These are phyloP conservation scores for Pyracantha coccinea DNA, from an alignment of 331 rosid genomes.

Conservation along the genomic window DNA sequence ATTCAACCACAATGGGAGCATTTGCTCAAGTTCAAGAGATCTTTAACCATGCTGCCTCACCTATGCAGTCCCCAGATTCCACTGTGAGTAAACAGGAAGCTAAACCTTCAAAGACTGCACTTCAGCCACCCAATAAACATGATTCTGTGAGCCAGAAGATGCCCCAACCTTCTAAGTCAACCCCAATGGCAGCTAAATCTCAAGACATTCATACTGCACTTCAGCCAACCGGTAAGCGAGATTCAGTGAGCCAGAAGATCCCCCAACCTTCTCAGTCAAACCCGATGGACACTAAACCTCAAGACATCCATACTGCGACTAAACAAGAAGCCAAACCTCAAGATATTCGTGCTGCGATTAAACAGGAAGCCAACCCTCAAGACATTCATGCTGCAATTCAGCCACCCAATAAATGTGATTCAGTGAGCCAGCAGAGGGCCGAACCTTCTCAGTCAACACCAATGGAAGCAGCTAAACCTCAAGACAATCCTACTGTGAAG, in stretches of 20 bases:
- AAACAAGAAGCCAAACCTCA: no score
- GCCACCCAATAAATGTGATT: not conserved
- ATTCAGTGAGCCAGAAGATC: not conserved
- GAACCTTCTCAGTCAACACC: slow-evolving; percentile 17
- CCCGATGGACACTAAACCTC: not conserved
- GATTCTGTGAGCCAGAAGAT: not conserved
- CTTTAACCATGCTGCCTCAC: not conserved
- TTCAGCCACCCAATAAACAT: not conserved
- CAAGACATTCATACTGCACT: not conserved
- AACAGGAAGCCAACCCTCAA: no score
- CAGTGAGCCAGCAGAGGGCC: not conserved
- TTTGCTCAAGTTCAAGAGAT: slow-evolving; percentile 10
- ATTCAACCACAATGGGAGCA: slow-evolving; percentile 11
- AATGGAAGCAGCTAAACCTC: not conserved
- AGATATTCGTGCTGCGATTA: no score
- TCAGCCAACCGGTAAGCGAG: not conserved
- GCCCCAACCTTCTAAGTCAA: slow-evolving; percentile 17
- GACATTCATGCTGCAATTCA: not conserved
- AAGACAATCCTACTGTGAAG: not conserved
- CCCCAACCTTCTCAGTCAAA: slow-evolving; percentile 17
- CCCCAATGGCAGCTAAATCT: not conserved
- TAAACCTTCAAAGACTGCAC: not conserved
- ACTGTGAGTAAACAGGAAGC: not conserved
- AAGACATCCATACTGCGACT: not conserved
- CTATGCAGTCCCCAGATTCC: not conserved